phyloP scores from a whole-genome alignment of 345 rosid species.

The Toxicodendron radicans region DNA sequence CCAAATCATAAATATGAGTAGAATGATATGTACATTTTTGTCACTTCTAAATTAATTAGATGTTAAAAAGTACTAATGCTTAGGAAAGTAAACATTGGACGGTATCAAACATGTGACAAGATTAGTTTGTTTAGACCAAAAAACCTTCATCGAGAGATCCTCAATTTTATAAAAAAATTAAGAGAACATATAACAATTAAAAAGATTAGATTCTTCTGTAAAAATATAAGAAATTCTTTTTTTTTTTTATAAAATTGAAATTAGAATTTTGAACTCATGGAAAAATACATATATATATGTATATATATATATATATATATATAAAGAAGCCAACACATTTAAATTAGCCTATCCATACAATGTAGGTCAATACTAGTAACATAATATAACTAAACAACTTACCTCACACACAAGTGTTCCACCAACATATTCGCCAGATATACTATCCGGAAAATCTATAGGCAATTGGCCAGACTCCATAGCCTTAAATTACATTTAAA shows the following conservation, averaged over 20 bases:
- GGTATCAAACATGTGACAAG: too few relatives aligned
- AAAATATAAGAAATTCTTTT: too few relatives aligned
- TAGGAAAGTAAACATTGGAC: too few relatives aligned
- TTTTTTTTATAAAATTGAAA: too few relatives aligned
- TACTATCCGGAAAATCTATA: conserved; percentile 71
- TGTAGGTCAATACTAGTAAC: conserved; percentile 7
- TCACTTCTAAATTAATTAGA: neutral
- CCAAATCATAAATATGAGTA: neutral
- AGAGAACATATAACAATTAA: too few relatives aligned
- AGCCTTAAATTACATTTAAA: conserved; percentile 47
- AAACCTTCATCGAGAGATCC: too few relatives aligned
- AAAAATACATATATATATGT: neutral
- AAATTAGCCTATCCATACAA: conserved; percentile 12
- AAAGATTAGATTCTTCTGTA: too few relatives aligned
- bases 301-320: neutral
- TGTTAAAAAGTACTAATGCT: too few relatives aligned
- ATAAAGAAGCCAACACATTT: neutral
- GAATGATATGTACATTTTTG: neutral
- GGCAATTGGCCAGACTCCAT: conserved; percentile 91
- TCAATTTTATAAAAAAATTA: too few relatives aligned
- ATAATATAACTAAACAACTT: conserved; percentile 24
- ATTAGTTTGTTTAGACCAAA: too few relatives aligned
- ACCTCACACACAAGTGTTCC: conserved; percentile 89
- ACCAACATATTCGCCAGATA: conserved; percentile 72
- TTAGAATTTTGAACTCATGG: too few relatives aligned